Evolutionary conservation across 2,329 filamentous ascomycete genomes (phyloP), one percentile per base, ranked within the genome.

Genomic region (Paraphaeosphaeria sporulosa): DNA sequence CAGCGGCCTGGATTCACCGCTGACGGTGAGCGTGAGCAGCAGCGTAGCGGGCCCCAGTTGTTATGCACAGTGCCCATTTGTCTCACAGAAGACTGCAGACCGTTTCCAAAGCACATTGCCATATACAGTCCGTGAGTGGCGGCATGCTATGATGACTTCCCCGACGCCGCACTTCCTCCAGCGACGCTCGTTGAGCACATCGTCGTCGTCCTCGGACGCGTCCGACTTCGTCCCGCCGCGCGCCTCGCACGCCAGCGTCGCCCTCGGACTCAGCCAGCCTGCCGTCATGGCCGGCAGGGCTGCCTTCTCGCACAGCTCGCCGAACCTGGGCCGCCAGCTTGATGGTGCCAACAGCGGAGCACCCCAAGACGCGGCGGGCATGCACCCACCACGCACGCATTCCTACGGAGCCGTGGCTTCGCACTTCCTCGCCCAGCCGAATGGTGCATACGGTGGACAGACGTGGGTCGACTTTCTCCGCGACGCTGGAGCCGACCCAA

Each of bases 391-490:
- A 43, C 60, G 50, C 15, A 61, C 51, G 23, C 59, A 50, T 43
- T 62, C 62, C 32, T 67, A 71, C 56, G 71, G 71, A 4, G 66
- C 67, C 15, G 66, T 71, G 8, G 70, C 71, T 10, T 73, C 71
- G 17, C 72, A 72, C 56, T 71, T 70, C 53, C 64, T 70, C 12
- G 66, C 70, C 1, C 72, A 72, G 43, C 60, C 63, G 2, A 57
- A 47, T 9, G 55, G 65, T 21, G 56, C 55, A 17, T 64, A 62
- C 38, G 69, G 67, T 17, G 69, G 73, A 34, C 71, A 77, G 61
- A 76, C 75, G 40, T 77, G 75, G 75, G 64, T 71, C 42, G 74
- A 76, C 64, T 77, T 77, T 55, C 61, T 77, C 44, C 61, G 74
- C 15, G 66, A 70, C 23, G 56, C 65, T 47, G 68, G 67, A 44